phyloP scores from a whole-genome alignment of 495 filamentous ascomycete species.

The Penicillium cosmopolitanum region DNA sequence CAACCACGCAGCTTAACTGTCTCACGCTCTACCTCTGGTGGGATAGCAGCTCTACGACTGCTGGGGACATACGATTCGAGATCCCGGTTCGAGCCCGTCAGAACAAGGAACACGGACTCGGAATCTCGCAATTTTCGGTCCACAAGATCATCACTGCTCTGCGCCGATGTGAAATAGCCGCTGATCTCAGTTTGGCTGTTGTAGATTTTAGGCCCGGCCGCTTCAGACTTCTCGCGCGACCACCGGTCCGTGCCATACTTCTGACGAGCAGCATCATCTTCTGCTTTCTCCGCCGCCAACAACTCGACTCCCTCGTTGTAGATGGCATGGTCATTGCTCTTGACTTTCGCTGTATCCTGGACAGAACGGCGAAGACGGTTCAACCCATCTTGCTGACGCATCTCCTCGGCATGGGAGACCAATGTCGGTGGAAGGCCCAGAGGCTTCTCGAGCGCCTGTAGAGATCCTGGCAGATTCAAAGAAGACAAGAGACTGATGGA shows the following conservation, averaged over 20 bases:
- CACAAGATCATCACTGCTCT: slow-evolving; percentile 80
- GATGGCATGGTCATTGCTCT: slow-evolving; percentile 69
- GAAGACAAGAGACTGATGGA: slow-evolving; percentile 66
- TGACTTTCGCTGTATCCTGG: slow-evolving; percentile 84
- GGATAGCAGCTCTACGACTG: slow-evolving; percentile 74
- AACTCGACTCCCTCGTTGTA: slow-evolving; percentile 83
- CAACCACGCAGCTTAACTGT: slow-evolving; percentile 71
- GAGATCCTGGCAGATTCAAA: slow-evolving; percentile 86
- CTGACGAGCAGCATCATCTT: slow-evolving; percentile 72
- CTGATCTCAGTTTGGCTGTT: slow-evolving; percentile 76
- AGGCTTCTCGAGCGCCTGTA: slow-evolving; percentile 94
- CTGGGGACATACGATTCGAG: slow-evolving; percentile 89
- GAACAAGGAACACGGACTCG: slow-evolving; percentile 70
- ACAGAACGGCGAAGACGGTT: slow-evolving; percentile 74
- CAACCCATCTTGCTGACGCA: slow-evolving; percentile 88
- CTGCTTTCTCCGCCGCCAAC: slow-evolving; percentile 76
- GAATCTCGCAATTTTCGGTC: slow-evolving; percentile 76
- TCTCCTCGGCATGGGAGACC: slow-evolving; percentile 89
- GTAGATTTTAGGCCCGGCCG: slow-evolving; percentile 75
- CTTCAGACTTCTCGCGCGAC: slow-evolving; percentile 68
- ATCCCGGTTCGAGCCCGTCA: slow-evolving; percentile 76
- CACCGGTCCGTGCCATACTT: slow-evolving; percentile 92
- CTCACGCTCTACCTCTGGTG: slow-evolving; percentile 77
- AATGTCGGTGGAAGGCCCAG: slow-evolving; percentile 86
- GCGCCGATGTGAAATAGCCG: slow-evolving; percentile 85